Evolutionary conservation across 805 yeast genomes (phyloP), one percentile per base, ranked within the genome.

Genomic region (Metschnikowia reukaufii): DNA sequence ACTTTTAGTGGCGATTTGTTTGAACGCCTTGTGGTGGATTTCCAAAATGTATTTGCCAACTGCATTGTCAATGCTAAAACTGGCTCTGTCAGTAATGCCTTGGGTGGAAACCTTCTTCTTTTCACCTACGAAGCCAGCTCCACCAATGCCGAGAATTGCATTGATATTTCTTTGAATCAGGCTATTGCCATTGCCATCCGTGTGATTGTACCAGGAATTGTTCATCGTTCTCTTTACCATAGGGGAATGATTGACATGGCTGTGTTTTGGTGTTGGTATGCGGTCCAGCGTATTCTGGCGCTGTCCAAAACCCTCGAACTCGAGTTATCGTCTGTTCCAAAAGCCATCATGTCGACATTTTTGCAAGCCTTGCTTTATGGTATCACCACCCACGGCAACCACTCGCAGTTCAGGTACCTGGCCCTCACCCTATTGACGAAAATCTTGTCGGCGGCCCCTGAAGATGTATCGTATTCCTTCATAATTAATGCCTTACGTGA

Each of bases 371-470:
- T 73, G 42, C 58, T 69, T 33, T 63, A 52, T 46, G 46, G 54
- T 16, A 43, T 51, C 25, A 43, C 43, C 3, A 32, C 53, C 5
- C 42, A 42, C 39, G 33, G 34, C 13, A 38, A 36, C 13, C 36
- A 44, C 29, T 56, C 65, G 1, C 63, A 68, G 45, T 69, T 75
- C 30, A 63, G 72, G 32, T 59, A 62, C 39, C 68, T 80, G 25
- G 69, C 76, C 9, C 78, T 82, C 56, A 83, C 91, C 0, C 67
- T 88, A 36, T 64, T 88, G 30, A 81, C 86, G 1, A 82, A 82
- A 54, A 58, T 88, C 1, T 66, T 92, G 54, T 76, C 85, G 7
- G 60, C 77, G 17, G 64, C 82, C 27, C 78, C 83, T 0, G 88
- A 86, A 49, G 68, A 70, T 1, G 64, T 73, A 10, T 66, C 86